phyloP scores from a whole-genome alignment of 257 asterid species.

The Eustoma russellianum region DNA sequence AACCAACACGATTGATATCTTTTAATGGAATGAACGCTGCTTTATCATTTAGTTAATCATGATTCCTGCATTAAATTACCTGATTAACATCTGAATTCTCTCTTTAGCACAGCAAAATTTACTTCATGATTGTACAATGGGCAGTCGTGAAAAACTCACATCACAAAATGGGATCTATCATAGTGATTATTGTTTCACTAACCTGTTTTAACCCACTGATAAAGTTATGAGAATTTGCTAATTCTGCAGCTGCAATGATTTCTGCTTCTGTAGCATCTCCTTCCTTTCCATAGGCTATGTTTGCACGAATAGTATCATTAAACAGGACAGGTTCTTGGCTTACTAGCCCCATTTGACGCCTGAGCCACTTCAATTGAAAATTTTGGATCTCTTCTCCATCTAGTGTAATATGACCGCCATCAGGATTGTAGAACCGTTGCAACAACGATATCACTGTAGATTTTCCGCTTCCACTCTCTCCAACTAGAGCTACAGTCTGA shows the following conservation, averaged over 20 bases:
- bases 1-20: no score
- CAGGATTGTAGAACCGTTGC: slow-evolving; percentile 78
- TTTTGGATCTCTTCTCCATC: slow-evolving; percentile 76
- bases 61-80: no score
- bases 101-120: no score
- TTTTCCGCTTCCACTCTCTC: slow-evolving; percentile 95
- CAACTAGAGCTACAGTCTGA: slow-evolving; percentile 84
- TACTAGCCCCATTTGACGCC: slow-evolving; percentile 91
- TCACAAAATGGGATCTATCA: not conserved
- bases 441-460: slow-evolving; percentile 68
- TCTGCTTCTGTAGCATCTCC: slow-evolving; percentile 75
- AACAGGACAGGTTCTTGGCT: slow-evolving; percentile 85
- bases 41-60: no score
- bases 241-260: slow-evolving; percentile 60
- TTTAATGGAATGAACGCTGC: no score
- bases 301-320: slow-evolving; percentile 72
- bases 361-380: slow-evolving; percentile 72
- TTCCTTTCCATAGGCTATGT: slow-evolving; percentile 73
- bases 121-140: no score
- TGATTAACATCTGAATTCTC: no score
- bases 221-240: slow-evolving; percentile 89
- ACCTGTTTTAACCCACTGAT: slow-evolving; percentile 52
- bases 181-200: not conserved
- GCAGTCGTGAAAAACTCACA: no score
- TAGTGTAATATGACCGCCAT: slow-evolving; percentile 52